Evolutionary conservation across 805 yeast species (phyloP).

Genomic region (Ogataea nitratoaversa): DNA sequence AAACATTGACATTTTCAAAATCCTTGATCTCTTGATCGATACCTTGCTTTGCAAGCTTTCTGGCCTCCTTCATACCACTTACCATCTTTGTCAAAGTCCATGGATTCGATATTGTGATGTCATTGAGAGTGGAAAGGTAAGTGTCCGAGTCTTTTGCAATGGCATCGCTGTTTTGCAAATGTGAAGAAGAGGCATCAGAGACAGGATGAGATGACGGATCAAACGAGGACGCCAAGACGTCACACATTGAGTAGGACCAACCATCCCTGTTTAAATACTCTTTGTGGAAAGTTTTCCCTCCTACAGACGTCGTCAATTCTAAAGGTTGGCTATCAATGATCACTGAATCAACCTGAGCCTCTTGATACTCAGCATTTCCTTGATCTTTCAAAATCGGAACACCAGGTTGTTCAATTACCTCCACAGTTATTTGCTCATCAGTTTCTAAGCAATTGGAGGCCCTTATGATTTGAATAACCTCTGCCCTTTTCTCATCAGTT

Average conservation of each 20-base stretch:
- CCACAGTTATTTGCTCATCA: no score
- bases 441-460: no score
- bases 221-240: constrained; percentile 1
- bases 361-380: no score
- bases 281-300: no score
- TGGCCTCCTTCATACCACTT: constrained; percentile 1
- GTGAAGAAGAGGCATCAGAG: background rate
- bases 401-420: no score
- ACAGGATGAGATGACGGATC: no score
- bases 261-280: constrained; percentile 3
- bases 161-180: background rate
- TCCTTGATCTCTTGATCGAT: background rate
- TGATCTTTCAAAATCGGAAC: no score
- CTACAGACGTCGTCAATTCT: no score
- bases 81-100: constrained; percentile 18
- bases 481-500: no score
- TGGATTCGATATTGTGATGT: constrained; percentile 20
- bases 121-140: background rate
- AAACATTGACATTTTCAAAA: background rate
- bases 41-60: background rate
- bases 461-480: no score
- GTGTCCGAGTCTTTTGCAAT: background rate
- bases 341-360: no score
- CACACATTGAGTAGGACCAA: constrained; percentile 15
- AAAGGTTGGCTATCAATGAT: background rate